phyloP scores from a whole-genome alignment of 768 basidiomycete species.

The Lactifluus volemus region DNA sequence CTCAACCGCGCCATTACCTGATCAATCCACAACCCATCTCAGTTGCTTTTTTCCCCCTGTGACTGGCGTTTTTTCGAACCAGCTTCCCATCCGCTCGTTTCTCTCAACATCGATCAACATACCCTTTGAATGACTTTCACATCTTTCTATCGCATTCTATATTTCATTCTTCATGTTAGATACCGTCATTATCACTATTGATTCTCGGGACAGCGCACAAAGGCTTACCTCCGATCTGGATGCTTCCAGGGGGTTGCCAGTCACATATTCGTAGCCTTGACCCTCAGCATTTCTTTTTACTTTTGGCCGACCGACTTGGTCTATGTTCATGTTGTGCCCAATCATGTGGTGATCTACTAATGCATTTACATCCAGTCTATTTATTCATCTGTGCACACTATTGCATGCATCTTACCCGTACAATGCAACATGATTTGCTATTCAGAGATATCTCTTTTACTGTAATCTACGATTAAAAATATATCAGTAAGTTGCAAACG shows the following conservation, averaged over 20 bases:
- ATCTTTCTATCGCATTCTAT: background rate
- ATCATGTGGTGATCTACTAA: background rate
- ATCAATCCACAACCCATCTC: background rate
- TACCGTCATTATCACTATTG: constrained; percentile 11
- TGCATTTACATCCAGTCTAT: background rate
- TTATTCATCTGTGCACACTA: background rate
- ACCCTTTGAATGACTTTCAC: constrained; percentile 1
- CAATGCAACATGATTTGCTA: constrained; percentile 4
- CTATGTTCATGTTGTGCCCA: background rate
- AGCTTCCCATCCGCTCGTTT: constrained; percentile 28
- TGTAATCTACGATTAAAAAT: constrained; percentile 13
- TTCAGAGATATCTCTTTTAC: background rate
- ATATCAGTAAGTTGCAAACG: constrained; percentile 6
- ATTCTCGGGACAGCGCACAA: background rate
- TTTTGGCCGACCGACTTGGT: background rate
- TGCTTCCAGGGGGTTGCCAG: background rate
- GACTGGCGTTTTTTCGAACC: constrained; percentile 19
- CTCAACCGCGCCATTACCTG: constrained; percentile 11
- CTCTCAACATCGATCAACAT: background rate
- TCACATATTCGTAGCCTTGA: constrained; percentile 4
- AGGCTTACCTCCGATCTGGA: background rate
- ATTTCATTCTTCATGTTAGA: background rate
- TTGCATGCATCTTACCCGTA: background rate
- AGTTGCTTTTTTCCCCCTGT: background rate
- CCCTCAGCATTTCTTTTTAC: background rate